These are phyloP conservation scores for Hansenula anomala DNA, from an alignment of 1,139 yeast genomes.

Conservation along the genomic window DNA sequence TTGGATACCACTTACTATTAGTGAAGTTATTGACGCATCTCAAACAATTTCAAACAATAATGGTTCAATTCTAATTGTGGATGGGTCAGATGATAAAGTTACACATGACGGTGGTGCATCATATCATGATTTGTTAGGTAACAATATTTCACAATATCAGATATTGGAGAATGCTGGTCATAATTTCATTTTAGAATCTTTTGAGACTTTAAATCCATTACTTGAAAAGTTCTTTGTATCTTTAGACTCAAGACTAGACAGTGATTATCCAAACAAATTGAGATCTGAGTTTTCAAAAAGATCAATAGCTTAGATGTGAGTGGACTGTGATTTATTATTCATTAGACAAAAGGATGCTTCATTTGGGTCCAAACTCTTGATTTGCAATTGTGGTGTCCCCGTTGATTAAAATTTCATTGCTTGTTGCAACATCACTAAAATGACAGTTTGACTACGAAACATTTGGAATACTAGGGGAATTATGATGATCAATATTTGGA, in stretches of 20 bases:
- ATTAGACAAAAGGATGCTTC: too few relatives aligned
- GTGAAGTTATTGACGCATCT: conserved; percentile 11
- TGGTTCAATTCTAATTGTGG: conserved; percentile 13
- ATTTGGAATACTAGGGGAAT: too few relatives aligned
- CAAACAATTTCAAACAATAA: background rate
- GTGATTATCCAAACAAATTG: background rate
- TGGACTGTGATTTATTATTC: too few relatives aligned
- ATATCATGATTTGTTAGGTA: conserved; percentile 16
- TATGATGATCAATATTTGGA: too few relatives aligned
- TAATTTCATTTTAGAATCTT: conserved; percentile 16
- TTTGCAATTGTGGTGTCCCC: too few relatives aligned
- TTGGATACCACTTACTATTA: conserved; percentile 15
- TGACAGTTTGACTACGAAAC: too few relatives aligned
- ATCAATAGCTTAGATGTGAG: too few relatives aligned
- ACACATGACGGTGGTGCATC: conserved; percentile 18
- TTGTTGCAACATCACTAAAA: too few relatives aligned
- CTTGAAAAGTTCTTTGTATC: background rate
- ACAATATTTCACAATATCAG: conserved; percentile 7
- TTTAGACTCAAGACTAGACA: background rate
- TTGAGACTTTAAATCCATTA: conserved; percentile 7
- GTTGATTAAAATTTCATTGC: too few relatives aligned
- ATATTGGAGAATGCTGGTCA: conserved; percentile 17
- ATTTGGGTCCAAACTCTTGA: too few relatives aligned
- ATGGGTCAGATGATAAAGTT: conserved; percentile 18
- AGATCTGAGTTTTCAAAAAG: too few relatives aligned